Evolutionary conservation across 495 filamentous ascomycete species (phyloP), one percentile per base, ranked within the genome.

Genomic region (Tuber microsphaerosporum): DNA sequence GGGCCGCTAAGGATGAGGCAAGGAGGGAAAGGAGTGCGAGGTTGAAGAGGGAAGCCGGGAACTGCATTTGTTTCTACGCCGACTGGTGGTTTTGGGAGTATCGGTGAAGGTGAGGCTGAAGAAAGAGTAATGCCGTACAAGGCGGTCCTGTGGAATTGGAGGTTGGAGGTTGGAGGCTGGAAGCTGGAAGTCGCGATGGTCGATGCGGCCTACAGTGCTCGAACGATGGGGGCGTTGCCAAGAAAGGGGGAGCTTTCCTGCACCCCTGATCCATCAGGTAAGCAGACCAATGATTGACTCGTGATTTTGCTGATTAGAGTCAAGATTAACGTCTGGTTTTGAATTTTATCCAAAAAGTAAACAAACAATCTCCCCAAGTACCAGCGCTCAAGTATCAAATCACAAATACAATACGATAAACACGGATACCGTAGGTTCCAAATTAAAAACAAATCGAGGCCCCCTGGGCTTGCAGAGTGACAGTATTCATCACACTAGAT

Each of bases 1-100:
- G 75, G 31, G 74, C 82, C 8, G 76, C 79, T 41, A 73, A 76
- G 56, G 75, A 45, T 26, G 31, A 70, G 14, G 74, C 79, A 43
- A 85, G 76, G 41, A 65, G 26, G 26, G 56, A 65, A 34, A 65
- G 26, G 26, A 65, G 31, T 65, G 56, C 14, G 31, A 65, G 14
- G 56, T 17, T 34, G 31, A 65, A 65, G 26, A 65, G 56, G 31
- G 26, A 65, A 65, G 56, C 7, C 56, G 12, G 56, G 56, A 31
- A 31, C 14, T 17, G 56, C 56, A 65, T 65, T 34, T 34, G 6
- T 5, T 65, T 19, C 56, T 19, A 31, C 26, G 14, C 56, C 31
- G 8, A 34, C 26, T 0, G 56, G 26, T 34, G 5, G 26, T 17
- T 17, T 65, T 12, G 56, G 26, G 56, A 65, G 56, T 65, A 31